Conservation (phyloP, 768 basidiomycete genomes). For the Rubroboletus pulcherrimus region DNA sequence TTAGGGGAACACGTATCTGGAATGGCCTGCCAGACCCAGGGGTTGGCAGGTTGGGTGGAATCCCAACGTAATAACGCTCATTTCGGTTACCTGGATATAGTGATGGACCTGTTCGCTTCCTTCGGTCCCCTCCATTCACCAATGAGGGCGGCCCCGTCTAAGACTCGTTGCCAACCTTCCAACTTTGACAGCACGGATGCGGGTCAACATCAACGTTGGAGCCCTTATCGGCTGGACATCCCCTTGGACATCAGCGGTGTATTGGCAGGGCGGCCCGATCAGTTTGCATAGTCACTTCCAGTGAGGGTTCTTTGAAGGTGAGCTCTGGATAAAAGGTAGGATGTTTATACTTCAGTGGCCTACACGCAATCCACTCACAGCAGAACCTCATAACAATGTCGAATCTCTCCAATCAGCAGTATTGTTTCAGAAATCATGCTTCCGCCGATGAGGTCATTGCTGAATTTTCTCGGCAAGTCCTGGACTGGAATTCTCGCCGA, state of each 20-base stretch:
- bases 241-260: too few species aligned
- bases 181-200: background rate
- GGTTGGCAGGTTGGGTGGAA: conserved; percentile 5
- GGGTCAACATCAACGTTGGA: too few species aligned
- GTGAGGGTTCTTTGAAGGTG: background rate
- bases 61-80: background rate
- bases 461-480: conserved; percentile 1
- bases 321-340: conserved; percentile 13
- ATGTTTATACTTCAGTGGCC: background rate
- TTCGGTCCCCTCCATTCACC: background rate
- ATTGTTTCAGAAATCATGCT: background rate
- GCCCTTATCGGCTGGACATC: background rate
- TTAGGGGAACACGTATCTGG: background rate
- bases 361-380: background rate
- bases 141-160: background rate
- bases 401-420: background rate
- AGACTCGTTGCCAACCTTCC: background rate
- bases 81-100: background rate
- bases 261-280: conserved; percentile 5
- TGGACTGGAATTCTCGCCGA: background rate
- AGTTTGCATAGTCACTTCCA: background rate
- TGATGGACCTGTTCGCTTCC: background rate
- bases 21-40: background rate
- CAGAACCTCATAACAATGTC: background rate
- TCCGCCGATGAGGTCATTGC: background rate